Conservation (phyloP, 2,329 filamentous ascomycete species). For the Trichophyton rubrum region DNA sequence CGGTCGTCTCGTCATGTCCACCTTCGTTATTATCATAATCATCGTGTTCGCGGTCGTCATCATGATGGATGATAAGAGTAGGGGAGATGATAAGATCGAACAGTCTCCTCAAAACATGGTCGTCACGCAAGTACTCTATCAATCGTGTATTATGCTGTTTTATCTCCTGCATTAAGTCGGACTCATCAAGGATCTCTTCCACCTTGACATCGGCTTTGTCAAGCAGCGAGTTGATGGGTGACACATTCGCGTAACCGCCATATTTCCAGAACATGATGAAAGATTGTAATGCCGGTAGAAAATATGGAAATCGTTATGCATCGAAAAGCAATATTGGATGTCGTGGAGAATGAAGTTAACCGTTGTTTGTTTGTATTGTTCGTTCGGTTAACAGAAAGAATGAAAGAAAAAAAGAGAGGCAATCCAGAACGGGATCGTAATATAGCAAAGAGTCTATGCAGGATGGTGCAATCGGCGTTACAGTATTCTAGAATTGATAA, state of each 20-base stretch:
- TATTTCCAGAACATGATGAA: conserved; percentile 98
- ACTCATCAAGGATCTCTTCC: conserved; percentile 91
- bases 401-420: neutral
- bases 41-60: conserved; percentile 27
- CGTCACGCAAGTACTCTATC: conserved; percentile 86
- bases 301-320: conserved; percentile 4
- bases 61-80: conserved; percentile 39
- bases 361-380: neutral
- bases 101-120: conserved; percentile 68
- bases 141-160: conserved; percentile 98
- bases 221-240: conserved; percentile 89
- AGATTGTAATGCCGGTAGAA: neutral
- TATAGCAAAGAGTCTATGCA: neutral
- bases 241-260: conserved; percentile 95
- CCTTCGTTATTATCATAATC: conserved; percentile 20
- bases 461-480: neutral
- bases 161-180: conserved; percentile 90
- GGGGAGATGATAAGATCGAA: conserved; percentile 86
- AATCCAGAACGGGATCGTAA: neutral
- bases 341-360: neutral
- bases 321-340: neutral
- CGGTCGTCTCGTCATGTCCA: conserved; percentile 21
- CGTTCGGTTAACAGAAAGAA: neutral
- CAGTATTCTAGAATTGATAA: neutral
- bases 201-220: conserved; percentile 90